phyloP scores from a whole-genome alignment of 75 land plant species.

The Adiantum capillusveneris region DNA sequence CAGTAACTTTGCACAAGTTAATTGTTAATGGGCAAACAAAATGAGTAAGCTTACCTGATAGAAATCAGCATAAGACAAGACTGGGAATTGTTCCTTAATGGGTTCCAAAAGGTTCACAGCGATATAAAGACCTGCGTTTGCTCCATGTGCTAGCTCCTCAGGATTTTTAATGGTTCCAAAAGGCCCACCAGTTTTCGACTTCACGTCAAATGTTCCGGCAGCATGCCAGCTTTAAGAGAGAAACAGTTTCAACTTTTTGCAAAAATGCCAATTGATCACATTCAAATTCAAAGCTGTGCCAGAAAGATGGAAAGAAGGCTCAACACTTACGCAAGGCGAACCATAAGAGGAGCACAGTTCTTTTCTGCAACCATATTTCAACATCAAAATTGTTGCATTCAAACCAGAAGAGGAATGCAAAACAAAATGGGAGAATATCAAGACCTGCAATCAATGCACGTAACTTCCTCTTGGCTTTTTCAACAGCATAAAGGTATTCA shows the following conservation, averaged over 20 bases:
- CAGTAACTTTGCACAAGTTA: too few relatives aligned
- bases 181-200: slow-evolving; percentile 85
- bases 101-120: slow-evolving; percentile 73
- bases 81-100: slow-evolving; percentile 79
- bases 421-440: not conserved
- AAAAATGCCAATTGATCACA: not conserved
- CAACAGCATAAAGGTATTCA: slow-evolving; percentile 67
- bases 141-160: slow-evolving; percentile 62
- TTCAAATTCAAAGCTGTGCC: not conserved
- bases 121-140: slow-evolving; percentile 84
- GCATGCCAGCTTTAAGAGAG: slow-evolving; percentile 71
- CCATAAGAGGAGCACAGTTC: slow-evolving; percentile 82
- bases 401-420: not conserved
- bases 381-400: not conserved
- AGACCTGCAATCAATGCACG: slow-evolving; percentile 57
- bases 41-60: slow-evolving; percentile 45
- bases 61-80: slow-evolving; percentile 72
- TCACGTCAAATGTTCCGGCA: slow-evolving; percentile 85
- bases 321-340: slow-evolving; percentile 65
- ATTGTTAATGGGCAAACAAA: too few relatives aligned
- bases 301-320: not conserved
- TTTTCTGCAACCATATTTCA: slow-evolving; percentile 28
- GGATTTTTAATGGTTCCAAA: slow-evolving; percentile 76
- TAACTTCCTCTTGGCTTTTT: slow-evolving; percentile 60
- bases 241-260: not conserved